A percentile compares a stretch with the other conserved stretches of the same genome.
Evolutionary conservation across 140 eudicot species (phyloP).

Genomic region (Ambrosia hybrid): DNA sequence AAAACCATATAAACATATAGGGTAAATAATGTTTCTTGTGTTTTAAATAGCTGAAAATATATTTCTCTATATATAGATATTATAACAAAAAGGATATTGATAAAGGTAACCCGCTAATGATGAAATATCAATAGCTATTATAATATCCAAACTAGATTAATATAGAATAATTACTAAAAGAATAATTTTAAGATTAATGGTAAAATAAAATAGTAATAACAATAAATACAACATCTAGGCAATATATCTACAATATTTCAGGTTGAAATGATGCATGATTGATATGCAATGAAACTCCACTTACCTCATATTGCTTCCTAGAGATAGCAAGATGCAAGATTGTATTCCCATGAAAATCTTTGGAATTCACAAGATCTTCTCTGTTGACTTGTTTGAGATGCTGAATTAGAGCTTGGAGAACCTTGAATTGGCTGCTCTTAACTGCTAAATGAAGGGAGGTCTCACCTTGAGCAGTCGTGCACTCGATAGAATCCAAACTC

Average conservation of each 20-base stretch:
- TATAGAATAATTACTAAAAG: too few relatives aligned
- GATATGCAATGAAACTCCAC: neutral
- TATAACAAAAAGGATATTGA: too few relatives aligned
- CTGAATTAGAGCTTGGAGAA: conserved; percentile 28
- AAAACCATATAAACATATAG: too few relatives aligned
- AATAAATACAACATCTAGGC: neutral
- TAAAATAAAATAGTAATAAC: too few relatives aligned
- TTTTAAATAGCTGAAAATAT: too few relatives aligned
- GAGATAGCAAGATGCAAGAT: conserved; percentile 47
- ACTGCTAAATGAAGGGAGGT: conserved; percentile 53
- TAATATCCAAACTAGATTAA: too few relatives aligned
- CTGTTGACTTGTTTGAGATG: conserved; percentile 30
- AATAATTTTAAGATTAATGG: too few relatives aligned
- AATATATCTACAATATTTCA: neutral
- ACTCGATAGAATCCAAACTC: conserved; percentile 34
- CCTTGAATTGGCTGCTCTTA: conserved; percentile 39
- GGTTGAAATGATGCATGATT: neutral
- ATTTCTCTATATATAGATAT: too few relatives aligned
- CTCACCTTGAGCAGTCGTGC: conserved; percentile 44
- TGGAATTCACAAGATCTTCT: conserved; percentile 30
- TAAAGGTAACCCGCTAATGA: too few relatives aligned
- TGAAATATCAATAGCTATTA: too few relatives aligned
- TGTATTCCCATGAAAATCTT: conserved; percentile 40
- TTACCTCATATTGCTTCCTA: conserved; percentile 51
- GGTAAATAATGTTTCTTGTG: too few relatives aligned